Evolutionary conservation across 2,329 filamentous ascomycete species (phyloP), one percentile per base, ranked within the genome.

Genomic region (Fusarium sp.): DNA sequence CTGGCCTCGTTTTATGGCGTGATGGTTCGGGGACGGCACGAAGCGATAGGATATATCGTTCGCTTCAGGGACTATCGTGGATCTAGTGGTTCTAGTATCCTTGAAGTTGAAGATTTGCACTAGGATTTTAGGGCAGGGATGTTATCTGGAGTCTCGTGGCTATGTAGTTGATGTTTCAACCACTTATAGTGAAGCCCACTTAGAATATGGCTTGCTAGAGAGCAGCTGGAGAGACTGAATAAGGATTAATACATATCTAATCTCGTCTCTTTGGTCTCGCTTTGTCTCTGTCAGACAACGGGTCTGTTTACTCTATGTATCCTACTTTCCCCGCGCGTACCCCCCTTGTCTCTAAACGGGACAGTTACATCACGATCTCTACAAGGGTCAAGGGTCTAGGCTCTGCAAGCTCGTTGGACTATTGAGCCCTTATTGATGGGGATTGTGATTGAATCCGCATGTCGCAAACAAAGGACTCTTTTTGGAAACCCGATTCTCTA

Each of bases 71-170:
- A 69, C 67, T 72, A 71, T 66, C 60, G 53, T 52, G 64, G 56
- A 46, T 52, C 54, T 71, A 59, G 42, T 45, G 46, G 44, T 50
- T 40, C n/a, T 49, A 30, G n/a, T n/a, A 70, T 56, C 64, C 69
- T 53, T 70, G 69, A 26, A 64, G 45, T 42, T 48, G 50, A 59
- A 71, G 64, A 57, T 71, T 69, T 67, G 41, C 58, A 57, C 63
- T 44, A 30, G 54, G 67, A 45, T 45, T 33, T 30, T 60, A 6
- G 33, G 26, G 55, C 59, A 42, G 59, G 53, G 54, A 52, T 64
- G 33, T 18, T 44, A 42, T 42, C n/a, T 14, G 23, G 57, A 54
- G 55, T 64, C 38, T 49, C 50, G 20, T 60, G 40, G 49, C 40
- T 55, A 48, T 18, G 20, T 27, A 11, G n/a, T 14, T 55, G 40